A percentile compares a stretch with the other conserved stretches of the same genome.
phyloP scores from a whole-genome alignment of 306 rosid species.

The Luffa acutangula region DNA sequence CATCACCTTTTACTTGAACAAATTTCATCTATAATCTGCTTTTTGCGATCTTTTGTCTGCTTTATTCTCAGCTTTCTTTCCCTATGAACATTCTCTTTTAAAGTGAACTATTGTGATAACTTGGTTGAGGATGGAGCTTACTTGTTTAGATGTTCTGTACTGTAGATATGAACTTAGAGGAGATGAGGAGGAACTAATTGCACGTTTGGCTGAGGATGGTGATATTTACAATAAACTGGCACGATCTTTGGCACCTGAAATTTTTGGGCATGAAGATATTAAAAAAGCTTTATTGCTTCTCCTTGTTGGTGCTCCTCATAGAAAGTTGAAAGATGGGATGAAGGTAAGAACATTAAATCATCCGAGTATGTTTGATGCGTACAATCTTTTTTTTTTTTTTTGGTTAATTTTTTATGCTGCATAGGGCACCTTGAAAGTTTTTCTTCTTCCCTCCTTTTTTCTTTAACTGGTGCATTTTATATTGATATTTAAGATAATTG shows the following conservation, averaged over 20 bases:
- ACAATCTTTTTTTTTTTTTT: neutral
- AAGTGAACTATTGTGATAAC: neutral
- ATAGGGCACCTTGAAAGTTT: neutral
- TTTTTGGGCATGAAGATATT: conserved; percentile 91
- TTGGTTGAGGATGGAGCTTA: neutral
- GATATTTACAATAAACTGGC: conserved; percentile 83
- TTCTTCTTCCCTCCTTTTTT: neutral
- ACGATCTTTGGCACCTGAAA: conserved; percentile 93
- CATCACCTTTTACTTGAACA: neutral
- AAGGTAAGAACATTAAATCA: conserved; percentile 36
- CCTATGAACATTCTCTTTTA: neutral
- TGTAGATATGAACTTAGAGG: conserved; percentile 71
- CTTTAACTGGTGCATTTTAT: neutral
- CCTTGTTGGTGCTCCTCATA: conserved; percentile 93
- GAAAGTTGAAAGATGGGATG: conserved; percentile 92
- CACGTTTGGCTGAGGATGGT: conserved; percentile 73
- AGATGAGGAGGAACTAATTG: conserved; percentile 77
- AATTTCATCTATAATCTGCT: neutral
- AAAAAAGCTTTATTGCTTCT: conserved; percentile 89
- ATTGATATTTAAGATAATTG: neutral
- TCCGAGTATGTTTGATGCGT: neutral
- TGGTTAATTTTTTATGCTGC: neutral
- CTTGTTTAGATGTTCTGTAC: conserved; percentile 9
- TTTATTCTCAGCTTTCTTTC: neutral
- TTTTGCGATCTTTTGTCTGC: neutral